Percentiles rank a stretch among this genome's conserved stretches.
phyloP scores from a whole-genome alignment of 495 filamentous ascomycete species.

The Apodospora peruviana region DNA sequence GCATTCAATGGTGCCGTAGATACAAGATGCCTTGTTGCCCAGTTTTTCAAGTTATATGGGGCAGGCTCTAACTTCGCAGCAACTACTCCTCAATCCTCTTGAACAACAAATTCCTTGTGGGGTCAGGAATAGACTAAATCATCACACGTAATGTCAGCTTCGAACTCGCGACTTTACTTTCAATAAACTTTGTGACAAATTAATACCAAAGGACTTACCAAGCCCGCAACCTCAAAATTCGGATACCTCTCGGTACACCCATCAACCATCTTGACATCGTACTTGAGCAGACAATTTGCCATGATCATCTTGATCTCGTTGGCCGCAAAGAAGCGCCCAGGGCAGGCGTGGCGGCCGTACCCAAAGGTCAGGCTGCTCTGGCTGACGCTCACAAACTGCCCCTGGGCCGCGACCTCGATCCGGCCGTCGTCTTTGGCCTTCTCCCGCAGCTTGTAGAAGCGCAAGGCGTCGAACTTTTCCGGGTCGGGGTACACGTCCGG shows the following conservation, averaged over 20 bases:
- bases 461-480: conserved; percentile 42
- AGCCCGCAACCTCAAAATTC: conserved; percentile 9
- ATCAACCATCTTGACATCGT: conserved; percentile 42
- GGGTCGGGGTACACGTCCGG: conserved; percentile 24
- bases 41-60: too few relatives aligned
- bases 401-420: conserved; percentile 15
- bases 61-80: too few relatives aligned
- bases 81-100: conserved; percentile 15
- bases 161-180: not conserved
- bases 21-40: too few relatives aligned
- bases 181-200: too few relatives aligned
- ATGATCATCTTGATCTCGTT: conserved; percentile 53
- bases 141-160: not conserved
- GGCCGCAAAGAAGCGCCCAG: conserved; percentile 53
- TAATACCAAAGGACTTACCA: conserved; percentile 5
- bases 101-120: conserved; percentile 23
- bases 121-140: conserved; percentile 18
- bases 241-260: conserved; percentile 15
- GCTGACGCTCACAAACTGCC: conserved; percentile 39
- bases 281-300: conserved; percentile 48
- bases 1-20: too few relatives aligned
- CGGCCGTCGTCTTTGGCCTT: conserved; percentile 24
- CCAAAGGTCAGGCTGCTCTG: conserved; percentile 42
- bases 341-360: conserved; percentile 52
- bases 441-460: conserved; percentile 44